phyloP scores from a whole-genome alignment of 225 moss, liverwort and hornwort genomes.

The Asterella californica region DNA sequence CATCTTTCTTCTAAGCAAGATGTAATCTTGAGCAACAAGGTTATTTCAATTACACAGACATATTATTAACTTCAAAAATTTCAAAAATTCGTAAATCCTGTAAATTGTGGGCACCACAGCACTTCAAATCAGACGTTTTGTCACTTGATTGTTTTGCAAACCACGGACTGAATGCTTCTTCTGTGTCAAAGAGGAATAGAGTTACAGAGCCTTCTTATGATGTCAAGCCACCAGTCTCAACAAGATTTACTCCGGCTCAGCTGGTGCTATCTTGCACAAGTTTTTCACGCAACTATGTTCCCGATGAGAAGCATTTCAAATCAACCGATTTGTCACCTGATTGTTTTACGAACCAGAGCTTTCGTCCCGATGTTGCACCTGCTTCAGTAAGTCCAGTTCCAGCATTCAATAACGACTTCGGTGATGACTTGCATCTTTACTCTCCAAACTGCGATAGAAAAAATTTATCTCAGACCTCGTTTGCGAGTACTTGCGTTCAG shows the following conservation, averaged over 20 bases:
- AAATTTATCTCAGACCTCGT: not conserved
- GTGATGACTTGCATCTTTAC: not conserved
- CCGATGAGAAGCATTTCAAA: not conserved
- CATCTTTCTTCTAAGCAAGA: too few species aligned
- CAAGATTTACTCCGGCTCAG: not conserved
- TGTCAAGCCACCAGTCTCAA: not conserved
- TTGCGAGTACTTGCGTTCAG: not conserved
- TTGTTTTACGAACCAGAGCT: not conserved
- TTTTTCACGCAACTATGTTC: not conserved
- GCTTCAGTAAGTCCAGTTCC: not conserved
- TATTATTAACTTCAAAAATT: too few species aligned
- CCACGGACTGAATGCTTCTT: too few species aligned
- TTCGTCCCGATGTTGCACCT: not conserved
- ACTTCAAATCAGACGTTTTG: too few species aligned
- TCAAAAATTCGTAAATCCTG: too few species aligned
- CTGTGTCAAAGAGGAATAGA: not conserved
- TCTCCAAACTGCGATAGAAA: not conserved
- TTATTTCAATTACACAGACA: too few species aligned
- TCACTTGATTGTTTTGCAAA: too few species aligned
- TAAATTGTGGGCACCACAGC: too few species aligned
- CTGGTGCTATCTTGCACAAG: not conserved
- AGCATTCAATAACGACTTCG: not conserved
- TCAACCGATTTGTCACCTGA: not conserved
- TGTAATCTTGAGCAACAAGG: too few species aligned
- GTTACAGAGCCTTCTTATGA: not conserved